These are phyloP conservation scores for Coccomyxa sp. DNA, from an alignment of 139 green algal genomes.

Conservation along the genomic window DNA sequence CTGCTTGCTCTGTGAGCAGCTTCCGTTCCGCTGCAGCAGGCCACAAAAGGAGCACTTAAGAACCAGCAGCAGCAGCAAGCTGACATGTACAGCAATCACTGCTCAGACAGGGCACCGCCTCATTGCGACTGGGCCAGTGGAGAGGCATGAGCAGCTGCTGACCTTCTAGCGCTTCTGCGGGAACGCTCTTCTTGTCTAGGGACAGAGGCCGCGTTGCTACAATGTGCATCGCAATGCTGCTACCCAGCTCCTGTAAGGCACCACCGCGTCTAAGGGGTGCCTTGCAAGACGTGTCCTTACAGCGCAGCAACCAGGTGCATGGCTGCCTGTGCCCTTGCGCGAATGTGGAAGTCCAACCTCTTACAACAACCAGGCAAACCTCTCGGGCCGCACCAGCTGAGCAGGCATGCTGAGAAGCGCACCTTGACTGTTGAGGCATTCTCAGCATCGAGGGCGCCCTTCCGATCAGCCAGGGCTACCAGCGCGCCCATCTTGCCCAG, in stretches of 20 bases:
- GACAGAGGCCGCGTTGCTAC: slow-evolving; percentile 62
- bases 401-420: not conserved
- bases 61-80: not conserved
- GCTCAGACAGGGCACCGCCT: not conserved
- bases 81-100: not conserved
- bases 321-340: no score
- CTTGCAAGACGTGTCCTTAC: no score
- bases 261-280: no score
- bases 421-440: slow-evolving; percentile 6
- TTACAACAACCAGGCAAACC: not conserved
- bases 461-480: slow-evolving; percentile 27
- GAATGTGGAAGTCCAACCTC: not conserved
- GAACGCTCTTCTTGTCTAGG: slow-evolving; percentile 42
- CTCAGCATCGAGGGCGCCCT: not conserved
- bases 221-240: slow-evolving; percentile 61
- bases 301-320: no score
- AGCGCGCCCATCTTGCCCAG: slow-evolving; percentile 53
- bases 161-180: slow-evolving; percentile 41
- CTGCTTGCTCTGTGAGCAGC: slow-evolving; percentile 44
- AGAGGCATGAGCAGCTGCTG: slow-evolving; percentile 16
- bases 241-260: slow-evolving; percentile 18
- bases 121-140: no score
- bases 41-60: not conserved
- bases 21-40: slow-evolving; percentile 27
- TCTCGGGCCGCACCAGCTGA: not conserved